A percentile compares a stretch with the other conserved stretches of the same genome.
Evolutionary conservation across 1,284 basidiomycete genomes (phyloP).

Genomic region (Rhizoctonia solani): DNA sequence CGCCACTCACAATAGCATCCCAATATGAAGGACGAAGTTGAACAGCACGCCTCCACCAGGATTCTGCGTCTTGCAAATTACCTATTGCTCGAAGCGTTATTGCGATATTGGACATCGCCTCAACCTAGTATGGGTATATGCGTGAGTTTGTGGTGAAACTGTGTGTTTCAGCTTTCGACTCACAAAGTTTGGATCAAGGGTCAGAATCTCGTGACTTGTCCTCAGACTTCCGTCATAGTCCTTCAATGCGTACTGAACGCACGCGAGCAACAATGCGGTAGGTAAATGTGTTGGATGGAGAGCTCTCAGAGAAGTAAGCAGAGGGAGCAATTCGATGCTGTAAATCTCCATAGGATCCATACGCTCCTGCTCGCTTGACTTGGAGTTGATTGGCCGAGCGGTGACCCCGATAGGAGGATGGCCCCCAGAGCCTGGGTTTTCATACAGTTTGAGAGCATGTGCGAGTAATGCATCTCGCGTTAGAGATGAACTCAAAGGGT

Average conservation of each 20-base stretch:
- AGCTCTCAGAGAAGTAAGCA: slow-evolving; percentile 43
- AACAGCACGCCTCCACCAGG: slow-evolving; percentile 54
- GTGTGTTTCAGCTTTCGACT: slow-evolving; percentile 20
- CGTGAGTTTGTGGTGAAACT: neutral
- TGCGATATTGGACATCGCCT: slow-evolving; percentile 59
- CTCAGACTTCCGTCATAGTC: slow-evolving; percentile 42
- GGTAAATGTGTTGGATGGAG: slow-evolving; percentile 47
- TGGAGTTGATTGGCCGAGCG: slow-evolving; percentile 5
- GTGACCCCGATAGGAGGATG: slow-evolving; percentile 36
- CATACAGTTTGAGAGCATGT: slow-evolving; percentile 43
- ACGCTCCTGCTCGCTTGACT: neutral
- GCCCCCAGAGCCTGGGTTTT: slow-evolving; percentile 32
- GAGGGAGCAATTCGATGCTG: slow-evolving; percentile 43
- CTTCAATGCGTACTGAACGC: slow-evolving; percentile 47
- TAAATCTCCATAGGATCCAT: slow-evolving; percentile 37
- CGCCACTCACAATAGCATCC: slow-evolving; percentile 48
- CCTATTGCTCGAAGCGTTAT: slow-evolving; percentile 53
- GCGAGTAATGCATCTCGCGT: slow-evolving; percentile 43
- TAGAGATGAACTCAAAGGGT: slow-evolving; percentile 39
- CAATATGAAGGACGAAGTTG: slow-evolving; percentile 50
- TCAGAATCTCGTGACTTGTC: slow-evolving; percentile 40
- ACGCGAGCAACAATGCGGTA: slow-evolving; percentile 47
- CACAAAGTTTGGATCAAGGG: slow-evolving; percentile 50
- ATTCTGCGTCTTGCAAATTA: slow-evolving; percentile 48
- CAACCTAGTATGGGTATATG: slow-evolving; percentile 43